Conservation (phyloP, 2,329 filamentous ascomycete genomes). For the Didymella arachidicola region DNA sequence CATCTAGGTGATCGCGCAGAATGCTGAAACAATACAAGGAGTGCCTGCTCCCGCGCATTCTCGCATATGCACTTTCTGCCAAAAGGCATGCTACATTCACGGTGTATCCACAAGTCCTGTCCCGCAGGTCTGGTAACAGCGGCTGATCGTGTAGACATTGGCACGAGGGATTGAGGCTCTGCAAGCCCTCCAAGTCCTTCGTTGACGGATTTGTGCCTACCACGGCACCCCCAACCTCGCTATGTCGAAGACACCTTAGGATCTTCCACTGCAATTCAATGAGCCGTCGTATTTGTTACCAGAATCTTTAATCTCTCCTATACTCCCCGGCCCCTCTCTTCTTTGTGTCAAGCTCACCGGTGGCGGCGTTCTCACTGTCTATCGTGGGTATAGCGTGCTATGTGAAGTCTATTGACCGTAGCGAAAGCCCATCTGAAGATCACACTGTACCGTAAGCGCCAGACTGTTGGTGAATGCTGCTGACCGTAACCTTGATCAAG, state of each 20-base stretch:
- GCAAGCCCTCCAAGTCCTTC: constrained; percentile 9
- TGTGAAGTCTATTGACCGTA: not conserved
- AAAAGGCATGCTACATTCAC: constrained; percentile 5
- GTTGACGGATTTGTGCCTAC: not conserved
- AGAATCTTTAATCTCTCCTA: not conserved
- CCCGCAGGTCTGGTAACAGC: constrained; percentile 12
- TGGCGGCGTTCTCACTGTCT: constrained; percentile 1
- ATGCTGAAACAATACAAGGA: constrained; percentile 1
- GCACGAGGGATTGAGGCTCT: constrained; percentile 14
- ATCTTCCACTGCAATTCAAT: constrained; percentile 1
- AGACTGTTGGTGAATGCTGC: not conserved
- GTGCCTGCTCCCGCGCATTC: not conserved
- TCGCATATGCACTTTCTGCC: not conserved
- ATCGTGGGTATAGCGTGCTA: constrained; percentile 5
- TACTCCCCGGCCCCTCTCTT: not conserved
- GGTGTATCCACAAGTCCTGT: constrained; percentile 5
- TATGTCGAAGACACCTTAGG: not conserved
- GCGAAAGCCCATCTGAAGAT: not conserved
- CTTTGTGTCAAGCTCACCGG: not conserved
- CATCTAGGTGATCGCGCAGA: not conserved
- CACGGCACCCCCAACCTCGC: not conserved
- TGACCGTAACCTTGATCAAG: not conserved
- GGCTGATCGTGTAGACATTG: constrained; percentile 10
- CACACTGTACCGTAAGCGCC: not conserved
- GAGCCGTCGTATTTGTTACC: not conserved